Base-by-base conservation (phyloP, 305 asterid species). In the Caryopteris hybrid region DNA sequence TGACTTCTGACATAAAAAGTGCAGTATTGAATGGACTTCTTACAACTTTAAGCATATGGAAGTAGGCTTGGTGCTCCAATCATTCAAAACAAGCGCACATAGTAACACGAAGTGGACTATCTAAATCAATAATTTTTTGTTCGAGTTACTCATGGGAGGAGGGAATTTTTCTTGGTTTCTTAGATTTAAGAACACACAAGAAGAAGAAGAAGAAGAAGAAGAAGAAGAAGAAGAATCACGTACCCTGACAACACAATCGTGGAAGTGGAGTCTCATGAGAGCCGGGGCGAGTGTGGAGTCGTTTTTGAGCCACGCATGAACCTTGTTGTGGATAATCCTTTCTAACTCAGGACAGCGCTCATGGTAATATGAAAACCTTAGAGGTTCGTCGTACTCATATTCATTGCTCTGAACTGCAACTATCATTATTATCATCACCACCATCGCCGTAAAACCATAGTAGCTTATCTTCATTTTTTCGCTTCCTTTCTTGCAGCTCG, bases 251-350 rank as follows among this genome's bases (percentile, higher is more conserved):
- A 84, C 21, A 68, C 98, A 89, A 56, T 92, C 98, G 53, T 83
- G 96, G 71, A 80, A 92, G 61, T 89, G 96, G 58, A 89, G 84
- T 64, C 86, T 85, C 55, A 89, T 83, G 84, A 92, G 81, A 25
- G 94, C 81, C 3, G 98, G 91, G 57, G 92, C 96, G 20, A 92
- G 78, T 0, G 96, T 81, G 65, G 85, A 72, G 68, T 92, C 98
- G 18, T 76, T 83, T 36, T 66, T 71, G 48, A 87, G 57, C 96
- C 96, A 89, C 13, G 52, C 25, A 0, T 50, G 13, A 14, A 92
- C 64, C 61, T 70, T 84, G 12, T 74, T 50, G 65, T 84, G 86
- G 58, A 92, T 69, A 42, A 89, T 92, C 16, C 29, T 59, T 60
- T 89, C 95, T 3, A 81, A 65, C 1, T 79, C 55, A 0, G 96